A percentile compares a stretch with the other conserved stretches of the same genome.
phyloP scores from a whole-genome alignment of 495 filamentous ascomycete genomes.

The Xylaria castorea region DNA sequence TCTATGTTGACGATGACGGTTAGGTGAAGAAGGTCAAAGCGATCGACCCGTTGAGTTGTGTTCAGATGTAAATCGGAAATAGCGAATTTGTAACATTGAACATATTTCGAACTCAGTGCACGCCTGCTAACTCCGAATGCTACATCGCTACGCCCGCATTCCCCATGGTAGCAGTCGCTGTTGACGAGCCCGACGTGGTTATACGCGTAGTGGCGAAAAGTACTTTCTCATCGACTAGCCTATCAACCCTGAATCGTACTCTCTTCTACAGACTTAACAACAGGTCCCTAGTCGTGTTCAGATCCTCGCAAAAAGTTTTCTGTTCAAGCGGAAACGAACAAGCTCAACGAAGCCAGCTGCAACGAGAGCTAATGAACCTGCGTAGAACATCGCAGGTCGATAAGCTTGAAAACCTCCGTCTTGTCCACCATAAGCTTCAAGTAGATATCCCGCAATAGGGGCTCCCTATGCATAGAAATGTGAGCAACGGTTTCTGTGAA shows the following conservation, averaged over 20 bases:
- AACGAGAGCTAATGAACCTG: constrained; percentile 48
- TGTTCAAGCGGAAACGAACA: constrained; percentile 39
- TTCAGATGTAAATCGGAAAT: not conserved
- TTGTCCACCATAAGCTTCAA: constrained; percentile 58
- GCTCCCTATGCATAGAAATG: constrained; percentile 47
- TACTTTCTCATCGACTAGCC: not conserved
- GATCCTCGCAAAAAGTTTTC: constrained; percentile 39
- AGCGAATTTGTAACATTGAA: not conserved
- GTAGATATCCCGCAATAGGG: constrained; percentile 60
- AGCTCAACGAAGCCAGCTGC: constrained; percentile 39
- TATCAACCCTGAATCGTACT: not conserved
- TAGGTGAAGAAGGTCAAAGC: not conserved
- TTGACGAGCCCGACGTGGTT: too few relatives aligned
- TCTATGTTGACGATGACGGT: not conserved
- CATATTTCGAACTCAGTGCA: not conserved
- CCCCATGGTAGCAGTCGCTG: not conserved
- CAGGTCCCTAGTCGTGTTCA: constrained; percentile 18
- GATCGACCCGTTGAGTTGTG: not conserved
- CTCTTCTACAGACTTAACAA: not conserved
- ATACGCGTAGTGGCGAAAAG: not conserved
- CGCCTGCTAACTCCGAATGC: not conserved
- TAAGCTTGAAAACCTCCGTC: constrained; percentile 50
- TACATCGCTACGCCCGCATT: not conserved
- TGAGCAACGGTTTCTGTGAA: constrained; percentile 27
- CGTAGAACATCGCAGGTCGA: constrained; percentile 66